Evolutionary conservation across 352 stramenopile genomes (phyloP), one percentile per base, ranked within the genome.

Genomic region (Phytophthora crassamura): DNA sequence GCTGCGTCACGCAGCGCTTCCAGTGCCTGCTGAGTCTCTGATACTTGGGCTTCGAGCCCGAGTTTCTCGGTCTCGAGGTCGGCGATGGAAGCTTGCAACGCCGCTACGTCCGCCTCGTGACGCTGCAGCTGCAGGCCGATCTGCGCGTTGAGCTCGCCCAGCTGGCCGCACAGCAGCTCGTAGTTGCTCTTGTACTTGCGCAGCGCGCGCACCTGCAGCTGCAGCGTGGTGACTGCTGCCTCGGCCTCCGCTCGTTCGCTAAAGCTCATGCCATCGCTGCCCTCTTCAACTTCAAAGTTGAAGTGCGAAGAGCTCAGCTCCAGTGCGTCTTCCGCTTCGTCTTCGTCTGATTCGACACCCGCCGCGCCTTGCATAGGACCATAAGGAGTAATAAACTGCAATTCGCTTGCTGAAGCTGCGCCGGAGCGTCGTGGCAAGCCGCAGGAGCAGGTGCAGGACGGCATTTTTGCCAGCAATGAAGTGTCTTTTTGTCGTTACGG

Each of bases 101-200:
- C 64, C 6, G 72, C 51, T 16, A 93, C 82, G 34, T 90, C 84
- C 32, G 75, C 72, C 53, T 93, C 84, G 51, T 93, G 84, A 18
- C 82, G 78, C 53, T 91, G 75, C 35, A 93, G 61, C 39, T 91
- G 82, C 15, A 90, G 64, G 0, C 78, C 80, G 42, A 93, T 78
- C 65, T 93, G 84, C 2, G 74, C 71, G 55, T 91, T 93, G 22
- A 93, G 74, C 51, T 89, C 82, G 9, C 71, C 69, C 38, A 93
- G 38, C 46, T 93, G 82, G 7, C 78, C 76, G 52, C 84, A 93
- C 34, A 91, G 66, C 41, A 90, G 58, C 57, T 93, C 80, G 64
- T 93, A 93, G 76, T 89, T 93, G 66, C 50, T 40, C 45, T 90
- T 93, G 70, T 93, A 93, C 59, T 88, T 88, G 35, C 80, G 69